Conservation (phyloP, 2,329 filamentous ascomycete genomes). For the Sporothrix protearum region DNA sequence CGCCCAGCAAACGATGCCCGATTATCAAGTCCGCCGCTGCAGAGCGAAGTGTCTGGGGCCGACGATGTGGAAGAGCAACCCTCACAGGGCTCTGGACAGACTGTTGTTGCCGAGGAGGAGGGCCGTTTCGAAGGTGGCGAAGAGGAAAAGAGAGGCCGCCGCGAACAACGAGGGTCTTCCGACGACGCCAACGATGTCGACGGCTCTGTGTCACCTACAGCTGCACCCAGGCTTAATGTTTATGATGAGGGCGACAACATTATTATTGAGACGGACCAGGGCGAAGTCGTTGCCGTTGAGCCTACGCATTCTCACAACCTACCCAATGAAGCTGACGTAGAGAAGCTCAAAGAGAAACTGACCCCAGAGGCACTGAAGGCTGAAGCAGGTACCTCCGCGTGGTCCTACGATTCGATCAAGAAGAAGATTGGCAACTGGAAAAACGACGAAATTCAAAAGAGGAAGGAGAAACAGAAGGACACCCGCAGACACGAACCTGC, state of each 20-base stretch:
- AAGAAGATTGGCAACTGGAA: slow-evolving; percentile 51
- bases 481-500: slow-evolving; percentile 65
- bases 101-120: slow-evolving; percentile 5
- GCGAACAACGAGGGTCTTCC: slow-evolving; percentile 2
- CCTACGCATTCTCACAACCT: slow-evolving; percentile 36
- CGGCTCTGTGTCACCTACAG: slow-evolving; percentile 23
- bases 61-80: slow-evolving; percentile 30
- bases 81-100: slow-evolving; percentile 20
- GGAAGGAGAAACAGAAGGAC: slow-evolving; percentile 56
- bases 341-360: slow-evolving; percentile 28
- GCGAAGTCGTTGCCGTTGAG: slow-evolving; percentile 73
- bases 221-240: slow-evolving; percentile 53
- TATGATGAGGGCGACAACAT: slow-evolving; percentile 78
- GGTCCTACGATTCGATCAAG: slow-evolving; percentile 47
- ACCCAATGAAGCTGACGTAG: slow-evolving; percentile 14
- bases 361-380: slow-evolving; percentile 31
- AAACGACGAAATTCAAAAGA: slow-evolving; percentile 58
- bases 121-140: neutral
- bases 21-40: slow-evolving; percentile 1
- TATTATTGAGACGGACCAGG: slow-evolving; percentile 79
- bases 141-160: slow-evolving; percentile 10
- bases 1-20: slow-evolving; percentile 35
- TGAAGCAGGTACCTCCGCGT: slow-evolving; percentile 38
- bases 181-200: slow-evolving; percentile 26
- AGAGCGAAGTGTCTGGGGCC: slow-evolving; percentile 26